These are phyloP conservation scores for Crotalaria pallida DNA, from an alignment of 306 rosid species.

Conservation along the genomic window DNA sequence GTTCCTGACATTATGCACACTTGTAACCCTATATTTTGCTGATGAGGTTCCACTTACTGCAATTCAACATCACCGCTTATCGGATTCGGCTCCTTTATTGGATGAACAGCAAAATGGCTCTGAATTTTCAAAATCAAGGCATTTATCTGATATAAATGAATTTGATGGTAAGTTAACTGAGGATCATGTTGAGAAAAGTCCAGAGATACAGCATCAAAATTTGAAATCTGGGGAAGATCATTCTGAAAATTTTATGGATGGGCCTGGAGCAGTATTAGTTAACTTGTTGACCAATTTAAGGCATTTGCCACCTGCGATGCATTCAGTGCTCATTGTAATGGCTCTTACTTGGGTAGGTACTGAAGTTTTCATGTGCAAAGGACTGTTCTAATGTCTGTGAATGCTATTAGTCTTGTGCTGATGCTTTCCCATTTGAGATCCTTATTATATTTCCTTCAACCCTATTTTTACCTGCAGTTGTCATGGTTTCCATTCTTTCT, in stretches of 20 bases:
- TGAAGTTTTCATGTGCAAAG: constrained; percentile 16
- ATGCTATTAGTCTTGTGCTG: constrained; percentile 8
- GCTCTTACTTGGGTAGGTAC: constrained; percentile 91
- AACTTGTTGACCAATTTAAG: constrained; percentile 89
- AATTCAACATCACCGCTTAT: constrained; percentile 39
- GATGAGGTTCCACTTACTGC: constrained; percentile 76
- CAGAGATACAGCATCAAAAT: constrained; percentile 30
- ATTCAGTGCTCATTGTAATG: constrained; percentile 94
- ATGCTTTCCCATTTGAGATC: constrained; percentile 22
- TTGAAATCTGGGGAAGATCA: constrained; percentile 48
- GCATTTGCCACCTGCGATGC: constrained; percentile 97
- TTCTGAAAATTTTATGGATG: constrained; percentile 50
- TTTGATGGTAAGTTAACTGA: constrained; percentile 28
- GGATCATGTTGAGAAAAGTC: constrained; percentile 35
- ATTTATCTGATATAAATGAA: constrained; percentile 23
- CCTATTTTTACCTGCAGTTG: constrained; percentile 45
- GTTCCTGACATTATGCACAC: constrained; percentile 75
- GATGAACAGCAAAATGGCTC: constrained; percentile 49
- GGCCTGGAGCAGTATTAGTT: constrained; percentile 93
- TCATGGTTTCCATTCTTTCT: constrained; percentile 99
- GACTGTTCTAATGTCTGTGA: constrained; percentile 15
- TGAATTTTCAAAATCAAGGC: constrained; percentile 41
- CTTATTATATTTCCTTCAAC: constrained; percentile 17
- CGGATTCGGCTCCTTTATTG: constrained; percentile 89
- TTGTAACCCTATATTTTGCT: constrained; percentile 85